Evolutionary conservation across 345 rosid species (phyloP), one percentile per base, ranked within the genome.

Genomic region (Eucalyptus marginata): DNA sequence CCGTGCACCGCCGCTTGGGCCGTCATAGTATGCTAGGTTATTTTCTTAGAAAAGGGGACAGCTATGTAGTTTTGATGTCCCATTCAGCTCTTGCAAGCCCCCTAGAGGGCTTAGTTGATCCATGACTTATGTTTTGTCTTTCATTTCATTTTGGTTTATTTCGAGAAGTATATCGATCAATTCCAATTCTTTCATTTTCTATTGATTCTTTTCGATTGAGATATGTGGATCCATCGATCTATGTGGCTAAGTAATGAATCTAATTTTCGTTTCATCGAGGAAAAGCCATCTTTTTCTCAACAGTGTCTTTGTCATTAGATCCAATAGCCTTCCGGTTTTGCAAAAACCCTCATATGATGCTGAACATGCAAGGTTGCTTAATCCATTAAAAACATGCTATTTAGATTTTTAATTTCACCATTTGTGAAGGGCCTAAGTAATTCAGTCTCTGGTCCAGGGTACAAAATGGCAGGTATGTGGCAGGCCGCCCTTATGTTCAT

Each of bases 231-330:
- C 79, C 22, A 66, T 31, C 1, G 12, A 31, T 66, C 79, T 16
- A 66, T 66, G 43, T 15, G 43, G 79, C 22, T 31, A 31, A 66
- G 43, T 66, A 66, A 31, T 31, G 43, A 66, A 31, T 16, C 79
- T 2, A 3, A 66, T 66, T 66, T 15, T 31, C 11, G 0, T 66
- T 66, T 31, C 22, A 16, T 31, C 0, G 0, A 3, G 40, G 79
- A 66, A 66, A 66, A 66, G 1, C 79, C 43, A 31, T 31, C 79
- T 66, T 31, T n/a, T 31, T 31, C 43, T 31, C 12, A 66, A 31
- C 22, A 31, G 5, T 15, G 1, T 13, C 71, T 62, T 64, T 64
- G 22, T 66, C 43, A 64, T 64, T 64, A n/a, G 40, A 64, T n/a
- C 76, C 43, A 15, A 66, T 31, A 31, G 40, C 12, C 12, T 3